Conservation (phyloP, 768 basidiomycete genomes). For the Psilocybe sp. region DNA sequence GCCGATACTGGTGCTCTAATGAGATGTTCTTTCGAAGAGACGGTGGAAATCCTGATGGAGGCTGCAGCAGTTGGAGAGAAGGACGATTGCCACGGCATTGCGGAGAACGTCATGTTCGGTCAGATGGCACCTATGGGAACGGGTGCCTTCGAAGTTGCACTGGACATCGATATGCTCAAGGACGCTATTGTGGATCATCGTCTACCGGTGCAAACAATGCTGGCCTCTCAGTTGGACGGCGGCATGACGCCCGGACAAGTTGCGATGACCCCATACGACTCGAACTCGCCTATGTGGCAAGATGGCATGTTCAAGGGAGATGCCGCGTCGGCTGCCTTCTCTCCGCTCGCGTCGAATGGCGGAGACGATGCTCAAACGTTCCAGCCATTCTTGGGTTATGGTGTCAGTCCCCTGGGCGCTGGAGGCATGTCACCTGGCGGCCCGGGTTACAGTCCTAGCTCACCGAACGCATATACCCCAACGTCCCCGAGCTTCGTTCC, state of each 20-base stretch:
- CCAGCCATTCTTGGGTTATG: slow-evolving; percentile 62
- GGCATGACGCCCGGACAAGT: slow-evolving; percentile 91
- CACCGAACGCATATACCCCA: slow-evolving; percentile 85
- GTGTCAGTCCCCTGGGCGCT: slow-evolving; percentile 82
- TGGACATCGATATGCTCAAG: slow-evolving; percentile 98
- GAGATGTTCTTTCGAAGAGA: slow-evolving; percentile 99
- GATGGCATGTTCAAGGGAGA: slow-evolving; percentile 79
- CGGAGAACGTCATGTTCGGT: slow-evolving; percentile 99
- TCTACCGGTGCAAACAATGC: slow-evolving; percentile 78
- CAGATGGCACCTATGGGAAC: slow-evolving; percentile 99
- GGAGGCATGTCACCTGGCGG: slow-evolving; percentile 88
- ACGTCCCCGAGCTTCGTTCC: slow-evolving; percentile 86
- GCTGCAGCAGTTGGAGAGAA: slow-evolving; percentile 97
- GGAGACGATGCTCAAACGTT: slow-evolving; percentile 82
- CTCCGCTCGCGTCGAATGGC: slow-evolving; percentile 85
- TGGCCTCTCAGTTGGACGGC: slow-evolving; percentile 76
- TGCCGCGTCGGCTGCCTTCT: slow-evolving; percentile 85
- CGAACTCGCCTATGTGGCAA: slow-evolving; percentile 83
- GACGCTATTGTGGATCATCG: slow-evolving; percentile 97
- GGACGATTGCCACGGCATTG: slow-evolving; percentile 96
- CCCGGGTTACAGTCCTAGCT: slow-evolving; percentile 87
- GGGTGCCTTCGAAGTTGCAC: slow-evolving; percentile 90
- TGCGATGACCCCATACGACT: slow-evolving; percentile 96
- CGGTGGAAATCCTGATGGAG: slow-evolving; percentile 98
- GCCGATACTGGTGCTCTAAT: slow-evolving; percentile 98